Conservation (phyloP, 2,329 filamentous ascomycete genomes). For the Ophiocordyceps australis region DNA sequence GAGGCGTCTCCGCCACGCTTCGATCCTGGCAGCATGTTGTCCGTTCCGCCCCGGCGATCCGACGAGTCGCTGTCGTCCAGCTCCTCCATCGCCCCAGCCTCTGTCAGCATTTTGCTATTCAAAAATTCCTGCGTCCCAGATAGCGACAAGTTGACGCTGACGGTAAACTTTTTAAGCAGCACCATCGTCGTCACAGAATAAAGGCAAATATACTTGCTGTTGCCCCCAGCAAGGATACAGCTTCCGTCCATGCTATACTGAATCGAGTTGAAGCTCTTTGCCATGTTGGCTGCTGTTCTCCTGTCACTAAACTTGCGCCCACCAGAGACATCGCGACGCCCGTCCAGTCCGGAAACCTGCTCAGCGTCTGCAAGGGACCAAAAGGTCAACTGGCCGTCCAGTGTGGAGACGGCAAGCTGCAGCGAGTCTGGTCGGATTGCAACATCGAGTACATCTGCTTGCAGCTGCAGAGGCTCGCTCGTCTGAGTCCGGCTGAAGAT, state of each 20-base stretch:
- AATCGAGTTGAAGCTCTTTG: slow-evolving; percentile 78
- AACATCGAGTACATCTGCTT: slow-evolving; percentile 77
- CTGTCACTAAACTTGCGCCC: slow-evolving; percentile 79
- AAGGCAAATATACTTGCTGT: slow-evolving; percentile 96
- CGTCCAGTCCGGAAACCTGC: slow-evolving; percentile 75
- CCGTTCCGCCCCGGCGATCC: slow-evolving; percentile 70
- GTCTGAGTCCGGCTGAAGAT: slow-evolving; percentile 90
- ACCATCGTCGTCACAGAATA: slow-evolving; percentile 92
- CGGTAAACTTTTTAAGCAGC: slow-evolving; percentile 84
- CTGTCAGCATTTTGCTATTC: slow-evolving; percentile 80
- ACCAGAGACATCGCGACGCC: slow-evolving; percentile 79
- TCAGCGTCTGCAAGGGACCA: slow-evolving; percentile 82
- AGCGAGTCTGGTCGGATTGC: slow-evolving; percentile 79
- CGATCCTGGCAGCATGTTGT: slow-evolving; percentile 65
- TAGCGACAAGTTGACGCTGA: slow-evolving; percentile 87
- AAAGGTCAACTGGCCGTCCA: slow-evolving; percentile 89
- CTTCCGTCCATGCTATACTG: slow-evolving; percentile 84
- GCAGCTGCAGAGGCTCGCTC: slow-evolving; percentile 80
- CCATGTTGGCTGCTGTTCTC: slow-evolving; percentile 79
- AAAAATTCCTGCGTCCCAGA: slow-evolving; percentile 95
- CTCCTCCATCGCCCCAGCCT: slow-evolving; percentile 70
- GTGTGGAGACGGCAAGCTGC: slow-evolving; percentile 77
- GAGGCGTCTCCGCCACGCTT: slow-evolving; percentile 73
- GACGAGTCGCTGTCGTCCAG: slow-evolving; percentile 82
- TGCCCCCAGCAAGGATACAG: slow-evolving; percentile 78